phyloP scores from a whole-genome alignment of 1,284 basidiomycete species.

The Malassezia dermatis region DNA sequence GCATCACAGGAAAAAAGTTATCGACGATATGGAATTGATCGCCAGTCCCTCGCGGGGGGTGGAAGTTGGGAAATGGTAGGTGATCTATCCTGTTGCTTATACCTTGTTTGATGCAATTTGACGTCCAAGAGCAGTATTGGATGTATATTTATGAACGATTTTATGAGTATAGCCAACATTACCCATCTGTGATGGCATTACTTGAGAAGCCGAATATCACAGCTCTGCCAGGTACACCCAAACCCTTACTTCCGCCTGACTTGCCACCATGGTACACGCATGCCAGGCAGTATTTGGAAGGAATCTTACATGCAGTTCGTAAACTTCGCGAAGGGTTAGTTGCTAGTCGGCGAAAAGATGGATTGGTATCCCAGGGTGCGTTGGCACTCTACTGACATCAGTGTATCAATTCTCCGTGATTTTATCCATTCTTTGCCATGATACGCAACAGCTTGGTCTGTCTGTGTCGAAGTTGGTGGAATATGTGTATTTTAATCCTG shows the following conservation, averaged over 20 bases:
- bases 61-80: slow-evolving; percentile 1
- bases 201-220: background rate
- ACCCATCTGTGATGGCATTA: background rate
- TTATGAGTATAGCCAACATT: background rate
- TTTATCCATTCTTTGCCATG: background rate
- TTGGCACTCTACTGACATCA: background rate
- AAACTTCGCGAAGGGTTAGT: slow-evolving; percentile 16
- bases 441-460: background rate
- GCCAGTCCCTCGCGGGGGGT: slow-evolving; percentile 10
- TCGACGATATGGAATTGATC: slow-evolving; percentile 1
- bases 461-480: slow-evolving; percentile 1
- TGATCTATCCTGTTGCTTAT: background rate
- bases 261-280: too few species aligned
- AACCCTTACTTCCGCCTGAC: background rate
- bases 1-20: background rate
- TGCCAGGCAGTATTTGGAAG: background rate
- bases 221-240: background rate
- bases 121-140: slow-evolving; percentile 7
- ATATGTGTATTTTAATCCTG: slow-evolving; percentile 4
- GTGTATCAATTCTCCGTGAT: slow-evolving; percentile 14
- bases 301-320: slow-evolving; percentile 2
- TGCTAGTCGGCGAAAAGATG: slow-evolving; percentile 5
- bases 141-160: slow-evolving; percentile 1
- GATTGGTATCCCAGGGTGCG: slow-evolving; percentile 7
- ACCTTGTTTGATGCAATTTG: background rate